Base-by-base conservation (phyloP, 805 yeast genomes). In the Saturnispora mendoncae region DNA sequence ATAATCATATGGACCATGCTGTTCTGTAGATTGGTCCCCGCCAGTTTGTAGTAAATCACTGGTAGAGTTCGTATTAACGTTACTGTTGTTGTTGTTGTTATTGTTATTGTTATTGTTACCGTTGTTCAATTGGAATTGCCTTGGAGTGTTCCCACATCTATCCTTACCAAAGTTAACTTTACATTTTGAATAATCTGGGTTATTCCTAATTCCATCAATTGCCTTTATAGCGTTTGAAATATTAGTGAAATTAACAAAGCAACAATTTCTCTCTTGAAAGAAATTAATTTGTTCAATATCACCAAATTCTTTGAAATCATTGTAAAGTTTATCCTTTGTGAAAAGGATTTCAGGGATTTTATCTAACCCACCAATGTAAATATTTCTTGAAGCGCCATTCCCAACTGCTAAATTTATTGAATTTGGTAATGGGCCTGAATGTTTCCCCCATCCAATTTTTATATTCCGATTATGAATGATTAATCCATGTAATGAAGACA, bases 371-470 rank as follows among this genome's bases (percentile, higher is more conserved):
- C 97, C 97, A 51, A 90, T 72, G 61, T 92, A 90, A 35, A 90
- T 84, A 56, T 92, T 90, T 62, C 98, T 76, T 17, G 92, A 78
- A 0, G 97, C 97, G 31, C 97, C 97, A 48, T 84, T 82, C 18
- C 92, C 79, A 20, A 88, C 95, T 0, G 97, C 97, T 43, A 84
- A 66, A 6, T 88, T 82, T 44, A 90, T 71, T 3, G 94, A 87
- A 51, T 84, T 83, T 9, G 94, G 80, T 48, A 90, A 69, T 1
- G 95, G 87, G 9, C 97, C 97, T 5, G 94, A 80, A 57, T 90
- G 96, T 62, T 86, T 88, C 36, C 97, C 98, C 97, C 98, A 90
- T 17, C 97, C 96, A 43, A 90, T 87, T 59, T 84, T 85, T 50
- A 90, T 81, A 54, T 88, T 74, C 54, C 94, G 73, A 58, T 80